Conservation (phyloP, 2,329 filamentous ascomycete genomes). For the Arthrobotrys iridis region DNA sequence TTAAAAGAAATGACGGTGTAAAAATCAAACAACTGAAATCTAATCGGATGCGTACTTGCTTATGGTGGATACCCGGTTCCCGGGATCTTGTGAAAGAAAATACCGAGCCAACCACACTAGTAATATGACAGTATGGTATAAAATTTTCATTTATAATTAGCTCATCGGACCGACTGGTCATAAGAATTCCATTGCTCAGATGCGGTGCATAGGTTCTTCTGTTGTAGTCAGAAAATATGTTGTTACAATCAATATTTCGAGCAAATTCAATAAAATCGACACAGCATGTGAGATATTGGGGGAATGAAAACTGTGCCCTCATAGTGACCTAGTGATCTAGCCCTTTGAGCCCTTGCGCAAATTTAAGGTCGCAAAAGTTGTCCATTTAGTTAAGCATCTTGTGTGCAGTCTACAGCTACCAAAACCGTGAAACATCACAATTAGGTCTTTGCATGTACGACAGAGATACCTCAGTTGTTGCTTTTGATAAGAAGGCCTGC, state of each 20-base stretch:
- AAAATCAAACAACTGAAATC: neutral
- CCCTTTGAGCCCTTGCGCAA: neutral
- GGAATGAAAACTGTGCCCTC: no score
- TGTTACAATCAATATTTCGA: no score
- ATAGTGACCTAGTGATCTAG: neutral
- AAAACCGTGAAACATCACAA: no score
- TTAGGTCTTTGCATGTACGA: no score
- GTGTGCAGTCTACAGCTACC: neutral
- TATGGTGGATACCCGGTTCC: neutral
- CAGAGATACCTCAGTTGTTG: neutral
- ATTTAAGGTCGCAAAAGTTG: neutral
- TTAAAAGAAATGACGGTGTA: constrained; percentile 1
- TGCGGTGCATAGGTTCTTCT: neutral
- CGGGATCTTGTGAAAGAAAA: neutral
- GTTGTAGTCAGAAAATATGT: no score
- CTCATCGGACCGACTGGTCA: neutral
- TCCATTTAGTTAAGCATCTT: neutral
- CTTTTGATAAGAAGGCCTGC: neutral
- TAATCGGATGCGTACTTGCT: neutral
- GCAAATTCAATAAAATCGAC: no score
- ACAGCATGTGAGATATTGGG: no score
- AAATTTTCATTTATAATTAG: neutral
- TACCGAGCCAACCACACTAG: neutral
- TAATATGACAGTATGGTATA: neutral
- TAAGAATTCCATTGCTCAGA: neutral